A percentile compares a stretch with the other conserved stretches of the same genome.
These are phyloP conservation scores for Cardamine chenopodiifolia DNA, from an alignment of 345 rosid genomes.

Conservation along the genomic window DNA sequence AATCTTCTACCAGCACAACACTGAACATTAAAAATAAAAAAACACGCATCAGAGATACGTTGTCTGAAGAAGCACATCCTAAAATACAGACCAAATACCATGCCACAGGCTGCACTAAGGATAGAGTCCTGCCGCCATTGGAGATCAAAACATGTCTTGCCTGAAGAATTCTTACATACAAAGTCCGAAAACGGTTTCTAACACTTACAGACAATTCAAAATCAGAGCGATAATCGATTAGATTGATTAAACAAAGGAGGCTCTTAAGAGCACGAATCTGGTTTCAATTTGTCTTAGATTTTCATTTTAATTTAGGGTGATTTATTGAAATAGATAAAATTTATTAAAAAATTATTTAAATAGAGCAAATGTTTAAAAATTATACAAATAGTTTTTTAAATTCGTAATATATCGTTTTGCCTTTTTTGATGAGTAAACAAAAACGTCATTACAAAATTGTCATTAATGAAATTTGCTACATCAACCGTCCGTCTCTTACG, in stretches of 20 bases:
- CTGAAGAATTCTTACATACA: not conserved
- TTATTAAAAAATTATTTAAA: too few species aligned
- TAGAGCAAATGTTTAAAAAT: too few species aligned
- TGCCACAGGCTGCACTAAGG: slow-evolving; percentile 38
- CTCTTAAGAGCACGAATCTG: not conserved
- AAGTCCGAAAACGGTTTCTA: not conserved
- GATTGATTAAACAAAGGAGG: too few species aligned
- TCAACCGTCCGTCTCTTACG: too few species aligned
- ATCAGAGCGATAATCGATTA: not conserved
- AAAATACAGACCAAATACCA: slow-evolving; percentile 32
- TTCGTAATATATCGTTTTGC: too few species aligned
- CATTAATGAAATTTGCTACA: too few species aligned
- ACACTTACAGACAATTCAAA: not conserved
- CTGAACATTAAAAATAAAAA: slow-evolving; percentile 33
- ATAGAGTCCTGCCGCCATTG: slow-evolving; percentile 41
- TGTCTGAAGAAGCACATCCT: slow-evolving; percentile 3
- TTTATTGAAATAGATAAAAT: too few species aligned
- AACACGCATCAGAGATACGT: not conserved
- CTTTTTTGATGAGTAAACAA: too few species aligned
- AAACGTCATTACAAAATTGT: too few species aligned
- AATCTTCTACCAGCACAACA: slow-evolving; percentile 50
- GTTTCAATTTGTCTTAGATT: not conserved
- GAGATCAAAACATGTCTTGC: slow-evolving; percentile 32
- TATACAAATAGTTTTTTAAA: too few species aligned
- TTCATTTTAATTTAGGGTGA: not conserved